A percentile compares a stretch with the other conserved stretches of the same genome.
These are phyloP conservation scores for Zychaea mexicana DNA, from an alignment of 371 early-diverging fungal species.

Conservation along the genomic window DNA sequence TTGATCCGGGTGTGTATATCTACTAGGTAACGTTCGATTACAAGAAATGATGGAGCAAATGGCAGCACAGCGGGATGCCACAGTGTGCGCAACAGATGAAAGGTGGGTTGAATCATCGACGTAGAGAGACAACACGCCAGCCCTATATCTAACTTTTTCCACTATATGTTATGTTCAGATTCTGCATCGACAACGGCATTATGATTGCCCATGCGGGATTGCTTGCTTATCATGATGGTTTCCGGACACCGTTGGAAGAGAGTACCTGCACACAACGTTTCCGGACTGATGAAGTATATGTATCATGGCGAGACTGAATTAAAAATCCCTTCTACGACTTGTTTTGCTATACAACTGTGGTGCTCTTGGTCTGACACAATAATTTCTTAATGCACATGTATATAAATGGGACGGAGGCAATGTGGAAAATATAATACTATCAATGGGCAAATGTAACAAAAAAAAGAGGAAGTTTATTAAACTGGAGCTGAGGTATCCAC, in stretches of 20 bases:
- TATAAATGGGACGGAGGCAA: too few relatives aligned
- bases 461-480: background rate
- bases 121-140: background rate
- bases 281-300: conserved; percentile 91
- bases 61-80: conserved; percentile 91
- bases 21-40: conserved; percentile 82
- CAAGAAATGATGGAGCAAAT: conserved; percentile 99
- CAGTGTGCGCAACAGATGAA: conserved; percentile 97
- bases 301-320: conserved; percentile 82
- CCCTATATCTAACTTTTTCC: too few relatives aligned
- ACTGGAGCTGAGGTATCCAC: background rate
- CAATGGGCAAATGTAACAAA: background rate
- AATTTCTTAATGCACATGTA: too few relatives aligned
- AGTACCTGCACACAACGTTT: conserved; percentile 96
- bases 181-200: conserved; percentile 99
- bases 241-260: conserved; percentile 76
- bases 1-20: too few relatives aligned
- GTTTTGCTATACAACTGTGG: too few relatives aligned
- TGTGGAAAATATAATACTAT: too few relatives aligned
- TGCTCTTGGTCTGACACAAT: too few relatives aligned
- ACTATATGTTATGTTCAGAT: conserved; percentile 44
- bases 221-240: conserved; percentile 74
- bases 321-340: too few relatives aligned
- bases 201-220: conserved; percentile 99
- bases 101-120: conserved; percentile 47